These are phyloP conservation scores for Insectozyma bohioensis DNA, from an alignment of 1,139 yeast species.

Conservation along the genomic window DNA sequence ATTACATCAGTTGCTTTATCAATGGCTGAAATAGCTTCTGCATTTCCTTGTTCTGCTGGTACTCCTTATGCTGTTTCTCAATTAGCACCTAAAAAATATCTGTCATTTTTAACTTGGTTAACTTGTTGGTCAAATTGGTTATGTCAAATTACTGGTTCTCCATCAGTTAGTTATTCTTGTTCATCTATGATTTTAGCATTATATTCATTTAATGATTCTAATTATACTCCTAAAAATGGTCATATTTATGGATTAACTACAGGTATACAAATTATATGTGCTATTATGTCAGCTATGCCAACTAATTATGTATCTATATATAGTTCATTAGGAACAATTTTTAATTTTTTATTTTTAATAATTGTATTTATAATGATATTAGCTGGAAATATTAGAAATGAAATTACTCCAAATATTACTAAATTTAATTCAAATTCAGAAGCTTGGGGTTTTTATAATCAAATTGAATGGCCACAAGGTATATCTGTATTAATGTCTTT, in stretches of 20 bases:
- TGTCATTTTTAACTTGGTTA: conserved; percentile 57
- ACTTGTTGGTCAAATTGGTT: conserved; percentile 59
- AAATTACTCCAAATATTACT: conserved; percentile 26
- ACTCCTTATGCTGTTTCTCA: conserved; percentile 52
- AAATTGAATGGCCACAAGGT: conserved; percentile 69
- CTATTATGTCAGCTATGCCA: conserved; percentile 48
- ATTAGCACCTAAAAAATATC: conserved; percentile 53
- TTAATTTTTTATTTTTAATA: conserved; percentile 51
- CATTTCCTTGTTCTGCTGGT: conserved; percentile 49
- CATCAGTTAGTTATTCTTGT: conserved; percentile 62
- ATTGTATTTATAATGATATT: conserved; percentile 59
- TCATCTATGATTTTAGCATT: conserved; percentile 63
- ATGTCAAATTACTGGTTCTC: conserved; percentile 47
- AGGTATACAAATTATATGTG: conserved; percentile 51
- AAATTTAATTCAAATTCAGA: conserved; percentile 50
- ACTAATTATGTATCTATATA: conserved; percentile 59
- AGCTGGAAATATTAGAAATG: conserved; percentile 49
- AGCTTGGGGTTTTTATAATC: conserved; percentile 63
- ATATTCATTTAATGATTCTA: conserved; percentile 33
- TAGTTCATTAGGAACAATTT: conserved; percentile 51
- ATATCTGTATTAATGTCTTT: conserved; percentile 60
- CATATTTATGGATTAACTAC: conserved; percentile 52
- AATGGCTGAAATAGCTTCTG: conserved; percentile 48
- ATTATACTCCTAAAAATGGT: conserved; percentile 45
- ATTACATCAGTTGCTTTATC: conserved; percentile 51